These are phyloP conservation scores for Hyaloperonospora arabidopsidis DNA, from an alignment of 352 stramenopile genomes.

Conservation along the genomic window DNA sequence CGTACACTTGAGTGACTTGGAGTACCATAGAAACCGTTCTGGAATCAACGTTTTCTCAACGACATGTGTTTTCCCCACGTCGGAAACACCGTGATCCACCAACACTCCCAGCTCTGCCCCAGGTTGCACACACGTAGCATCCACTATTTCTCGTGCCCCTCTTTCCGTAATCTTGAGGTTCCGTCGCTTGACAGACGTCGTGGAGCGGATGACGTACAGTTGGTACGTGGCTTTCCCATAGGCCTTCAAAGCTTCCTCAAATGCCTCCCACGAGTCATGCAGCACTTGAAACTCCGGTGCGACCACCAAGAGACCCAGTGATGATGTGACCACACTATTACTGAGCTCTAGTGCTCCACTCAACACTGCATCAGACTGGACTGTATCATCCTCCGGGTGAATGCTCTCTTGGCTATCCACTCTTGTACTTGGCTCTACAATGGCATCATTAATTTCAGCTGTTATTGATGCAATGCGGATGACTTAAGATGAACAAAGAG, in stretches of 20 bases:
- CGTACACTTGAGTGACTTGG: slow-evolving; percentile 76
- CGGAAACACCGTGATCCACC: not conserved
- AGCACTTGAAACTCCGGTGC: slow-evolving; percentile 40
- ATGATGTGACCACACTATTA: not conserved
- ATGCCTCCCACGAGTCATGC: slow-evolving; percentile 58
- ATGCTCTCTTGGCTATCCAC: not conserved
- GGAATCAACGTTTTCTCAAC: slow-evolving; percentile 47
- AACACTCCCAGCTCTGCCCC: slow-evolving; percentile 1
- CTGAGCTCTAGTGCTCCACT: not conserved
- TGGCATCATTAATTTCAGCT: not conserved
- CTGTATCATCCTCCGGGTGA: slow-evolving; percentile 3
- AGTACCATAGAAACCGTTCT: slow-evolving; percentile 63
- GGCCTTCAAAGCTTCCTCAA: slow-evolving; percentile 50
- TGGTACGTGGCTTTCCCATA: slow-evolving; percentile 63
- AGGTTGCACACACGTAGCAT: not conserved
- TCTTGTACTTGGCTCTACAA: slow-evolving; percentile 4
- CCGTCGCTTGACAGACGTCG: slow-evolving; percentile 59
- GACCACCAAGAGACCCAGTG: slow-evolving; percentile 20
- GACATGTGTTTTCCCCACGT: not conserved
- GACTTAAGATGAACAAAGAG: not conserved
- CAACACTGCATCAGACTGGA: slow-evolving; percentile 1
- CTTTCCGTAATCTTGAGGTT: slow-evolving; percentile 62
- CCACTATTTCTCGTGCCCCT: slow-evolving; percentile 13
- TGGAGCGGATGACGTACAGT: slow-evolving; percentile 71
- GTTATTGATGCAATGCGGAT: not conserved